Evolutionary conservation across 2,329 filamentous ascomycete species (phyloP), one percentile per base, ranked within the genome.

Genomic region (Pseudocercospora crystallina): DNA sequence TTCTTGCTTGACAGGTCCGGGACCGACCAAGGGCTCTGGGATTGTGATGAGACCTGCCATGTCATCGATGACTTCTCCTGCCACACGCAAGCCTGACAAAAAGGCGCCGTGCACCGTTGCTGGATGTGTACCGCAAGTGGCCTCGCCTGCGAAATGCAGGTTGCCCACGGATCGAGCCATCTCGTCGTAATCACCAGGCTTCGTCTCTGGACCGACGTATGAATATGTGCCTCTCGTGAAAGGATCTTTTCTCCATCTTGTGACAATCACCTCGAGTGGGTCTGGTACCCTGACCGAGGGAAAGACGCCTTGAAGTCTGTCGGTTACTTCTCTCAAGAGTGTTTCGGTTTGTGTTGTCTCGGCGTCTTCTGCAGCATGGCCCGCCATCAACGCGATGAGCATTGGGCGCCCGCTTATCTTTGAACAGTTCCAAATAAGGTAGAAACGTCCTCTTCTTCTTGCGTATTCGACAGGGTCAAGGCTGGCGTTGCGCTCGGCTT

Each of bases 51-150:
- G 85, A 1, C 94, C 94, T 30, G 94, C 76, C 67, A 96, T 81
- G 2, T 82, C 76, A 47, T 92, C 85, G 33, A 96, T 76, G 2
- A 99, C 81, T 65, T 97, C 91, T 2, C 88, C 86, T 9, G 94
- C 94, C 3, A 87, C 94, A 43, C 94, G 85, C 5, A 99, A 77
- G 2, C 94, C 95, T 2, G 94, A 96, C 3, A 99, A 76, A 66
- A 97, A 99, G 8, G 94, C 95, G 5, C 94, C 94, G 61, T 99
- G 94, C 0, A 99, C 94, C 2, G 94, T 99, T 30, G 95, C 94
- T 10, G 95, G 94, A 67, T 99, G 91, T 0, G 90, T 96, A 40
- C 89, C 90, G 61, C 89, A 96, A 1, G 95, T 99, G 54, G 96
- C 94, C 71, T 99, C 94, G 41, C 94, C 94, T 12, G 92, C 94